Percentiles rank a stretch among this genome's conserved stretches.
Conservation (phyloP, 2,329 filamentous ascomycete species). For the Fusarium ambrosium region DNA sequence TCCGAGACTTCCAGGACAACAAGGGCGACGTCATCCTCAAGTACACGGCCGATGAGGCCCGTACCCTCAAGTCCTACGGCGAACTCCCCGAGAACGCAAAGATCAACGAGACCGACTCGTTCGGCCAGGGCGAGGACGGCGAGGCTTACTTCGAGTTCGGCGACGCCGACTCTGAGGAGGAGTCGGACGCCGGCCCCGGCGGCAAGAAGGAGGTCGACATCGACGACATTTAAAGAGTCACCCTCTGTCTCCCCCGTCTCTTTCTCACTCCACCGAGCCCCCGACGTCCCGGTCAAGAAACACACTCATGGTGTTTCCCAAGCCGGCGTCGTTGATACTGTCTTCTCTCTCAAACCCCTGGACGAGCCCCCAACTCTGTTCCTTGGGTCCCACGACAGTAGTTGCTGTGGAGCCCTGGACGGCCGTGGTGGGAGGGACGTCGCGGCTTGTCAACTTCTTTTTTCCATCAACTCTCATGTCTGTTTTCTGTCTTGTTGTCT, state of each 20-base stretch:
- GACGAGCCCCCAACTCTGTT: conserved; percentile 23
- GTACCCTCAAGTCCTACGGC: conserved; percentile 95
- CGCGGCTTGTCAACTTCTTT: conserved; percentile 57
- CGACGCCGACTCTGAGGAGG: conserved; percentile 80
- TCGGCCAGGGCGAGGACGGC: conserved; percentile 90
- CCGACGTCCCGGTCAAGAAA: conserved; percentile 35
- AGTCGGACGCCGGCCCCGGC: conserved; percentile 67
- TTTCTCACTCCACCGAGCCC: conserved; percentile 40
- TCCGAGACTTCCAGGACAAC: conserved; percentile 94
- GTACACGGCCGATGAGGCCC: conserved; percentile 95
- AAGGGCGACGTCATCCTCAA: conserved; percentile 98
- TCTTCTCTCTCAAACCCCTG: conserved; percentile 73
- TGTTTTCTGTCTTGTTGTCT: conserved; percentile 40
- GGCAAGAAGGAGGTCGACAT: conserved; percentile 88
- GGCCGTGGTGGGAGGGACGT: conserved; percentile 74
- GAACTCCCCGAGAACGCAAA: conserved; percentile 97
- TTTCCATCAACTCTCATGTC: conserved; percentile 35
- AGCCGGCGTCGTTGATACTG: conserved; percentile 60
- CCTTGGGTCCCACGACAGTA: conserved; percentile 62
- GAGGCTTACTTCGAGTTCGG: conserved; percentile 99
- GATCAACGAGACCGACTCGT: conserved; percentile 99
- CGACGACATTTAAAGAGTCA: conserved; percentile 85
- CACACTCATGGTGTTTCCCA: conserved; percentile 10
- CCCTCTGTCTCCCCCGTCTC: conserved; percentile 7
- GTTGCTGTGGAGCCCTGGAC: conserved; percentile 53